Base-by-base conservation (phyloP, 805 yeast genomes). In the Blastobotrys attinorum region DNA sequence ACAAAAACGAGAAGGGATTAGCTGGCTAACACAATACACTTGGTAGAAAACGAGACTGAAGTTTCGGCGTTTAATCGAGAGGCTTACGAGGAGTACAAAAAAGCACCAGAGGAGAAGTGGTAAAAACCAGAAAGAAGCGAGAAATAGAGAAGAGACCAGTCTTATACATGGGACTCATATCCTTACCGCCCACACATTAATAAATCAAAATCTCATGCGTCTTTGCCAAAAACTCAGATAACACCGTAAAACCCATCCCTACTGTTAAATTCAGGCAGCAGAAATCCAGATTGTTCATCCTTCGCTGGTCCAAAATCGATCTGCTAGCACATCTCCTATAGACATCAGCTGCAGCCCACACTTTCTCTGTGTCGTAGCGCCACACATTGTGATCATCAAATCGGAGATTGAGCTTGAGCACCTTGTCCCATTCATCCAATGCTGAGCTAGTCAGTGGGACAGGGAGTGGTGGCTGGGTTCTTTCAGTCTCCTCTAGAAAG, bases 61-160 rank as follows among this genome's bases (percentile, higher is more conserved):
- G 64, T 92, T 36, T 84, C 96, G 23, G 58, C 84, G n/a, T 92
- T 79, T 67, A 86, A 85, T 46, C 60, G 66, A 55, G 72, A 64
- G 5, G 88, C 75, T 34, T 92, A 89, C 62, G 67, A 66, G 22
- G 74, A 65, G 35, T 92, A 69, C 65, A 84, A 84, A 64, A 70
- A 70, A 34, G 82, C 89, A 53, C 98, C 98, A 0, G 88, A 78
- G 55, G 96, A 88, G 58, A 83, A 84, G 60, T 90, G 98, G 97
- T 82, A 61, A 31, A 31, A 31, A 31, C 15, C 7, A 31, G 13
- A 27, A 27, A 27, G 13, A 27, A 27, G 13, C 13, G 31, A 27
- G 31, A 27, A 13, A 27, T 10, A 27, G 31, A 27, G 31, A 27
- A 13, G 13, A 13, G n/a, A n/a, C n/a, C n/a, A n/a, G n/a, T n/a